A percentile compares a stretch with the other conserved stretches of the same genome.
Evolutionary conservation across 2,329 filamentous ascomycete species (phyloP).

Genomic region (Cladophialophora bantiana): DNA sequence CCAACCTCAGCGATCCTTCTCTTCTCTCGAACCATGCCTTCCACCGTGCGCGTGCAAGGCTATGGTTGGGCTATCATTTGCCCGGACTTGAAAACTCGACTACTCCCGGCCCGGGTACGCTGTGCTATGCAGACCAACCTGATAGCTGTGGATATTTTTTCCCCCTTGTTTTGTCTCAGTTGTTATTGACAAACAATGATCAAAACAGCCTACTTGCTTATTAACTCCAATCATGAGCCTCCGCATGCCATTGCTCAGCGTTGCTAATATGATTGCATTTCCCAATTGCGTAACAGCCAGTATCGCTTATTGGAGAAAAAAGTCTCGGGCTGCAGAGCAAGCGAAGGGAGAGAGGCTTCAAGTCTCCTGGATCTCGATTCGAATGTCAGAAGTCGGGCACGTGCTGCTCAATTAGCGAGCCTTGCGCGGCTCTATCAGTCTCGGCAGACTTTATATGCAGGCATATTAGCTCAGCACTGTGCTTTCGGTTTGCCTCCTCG

Average conservation of each 20-base stretch:
- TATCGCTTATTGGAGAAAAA: background rate
- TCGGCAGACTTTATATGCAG: background rate
- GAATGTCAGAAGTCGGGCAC: background rate
- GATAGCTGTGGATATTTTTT: background rate
- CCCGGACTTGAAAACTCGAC: background rate
- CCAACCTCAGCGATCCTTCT: background rate
- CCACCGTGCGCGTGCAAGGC: background rate
- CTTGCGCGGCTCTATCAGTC: background rate
- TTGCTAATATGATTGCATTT: conserved; percentile 1
- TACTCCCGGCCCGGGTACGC: background rate
- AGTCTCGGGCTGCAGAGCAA: background rate
- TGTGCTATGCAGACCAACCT: background rate
- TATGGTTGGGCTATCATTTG: background rate
- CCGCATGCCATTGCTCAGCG: background rate
- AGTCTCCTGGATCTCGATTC: background rate
- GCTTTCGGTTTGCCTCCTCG: background rate
- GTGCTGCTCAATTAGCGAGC: background rate
- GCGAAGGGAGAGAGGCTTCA: background rate
- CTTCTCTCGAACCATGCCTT: background rate
- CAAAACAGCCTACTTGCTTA: background rate
- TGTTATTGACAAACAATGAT: background rate
- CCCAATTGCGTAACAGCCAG: background rate
- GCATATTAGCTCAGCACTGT: background rate
- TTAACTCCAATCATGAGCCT: background rate
- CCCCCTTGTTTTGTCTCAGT: background rate